Conservation (phyloP, 2,329 filamentous ascomycete species). For the Aspergillus caelatus region DNA sequence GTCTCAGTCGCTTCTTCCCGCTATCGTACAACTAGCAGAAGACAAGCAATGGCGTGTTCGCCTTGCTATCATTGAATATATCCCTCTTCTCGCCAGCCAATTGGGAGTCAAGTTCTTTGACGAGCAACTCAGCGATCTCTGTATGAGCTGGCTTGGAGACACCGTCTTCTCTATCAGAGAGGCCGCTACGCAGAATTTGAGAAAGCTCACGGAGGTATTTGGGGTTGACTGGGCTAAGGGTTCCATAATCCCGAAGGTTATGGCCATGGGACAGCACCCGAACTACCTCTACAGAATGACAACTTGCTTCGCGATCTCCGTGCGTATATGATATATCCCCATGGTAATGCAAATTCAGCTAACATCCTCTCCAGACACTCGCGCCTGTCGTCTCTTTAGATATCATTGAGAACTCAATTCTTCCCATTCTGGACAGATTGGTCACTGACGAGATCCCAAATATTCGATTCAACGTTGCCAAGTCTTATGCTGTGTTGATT, state of each 20-base stretch:
- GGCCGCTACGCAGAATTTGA: conserved; percentile 94
- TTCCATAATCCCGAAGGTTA: conserved; percentile 97
- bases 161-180: conserved; percentile 98
- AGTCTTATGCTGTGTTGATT: conserved; percentile 90
- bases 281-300: conserved; percentile 99
- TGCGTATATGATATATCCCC: conserved; percentile 56
- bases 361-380: conserved; percentile 69
- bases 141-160: conserved; percentile 98
- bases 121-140: conserved; percentile 90
- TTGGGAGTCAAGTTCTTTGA: conserved; percentile 97
- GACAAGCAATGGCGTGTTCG: conserved; percentile 99
- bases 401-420: conserved; percentile 88
- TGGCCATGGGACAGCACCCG: conserved; percentile 96
- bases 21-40: conserved; percentile 95
- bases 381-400: conserved; percentile 89
- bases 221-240: conserved; percentile 97
- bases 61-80: conserved; percentile 98
- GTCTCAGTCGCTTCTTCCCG: conserved; percentile 92
- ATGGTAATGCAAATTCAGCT: conserved; percentile 20
- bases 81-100: conserved; percentile 91
- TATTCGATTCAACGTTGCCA: conserved; percentile 99
- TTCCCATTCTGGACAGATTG: conserved; percentile 94
- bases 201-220: conserved; percentile 98
- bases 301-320: conserved; percentile 98
- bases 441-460: conserved; percentile 95